These are phyloP conservation scores for Naganishia liquefaciens DNA, from an alignment of 1,284 basidiomycete genomes.

Conservation along the genomic window DNA sequence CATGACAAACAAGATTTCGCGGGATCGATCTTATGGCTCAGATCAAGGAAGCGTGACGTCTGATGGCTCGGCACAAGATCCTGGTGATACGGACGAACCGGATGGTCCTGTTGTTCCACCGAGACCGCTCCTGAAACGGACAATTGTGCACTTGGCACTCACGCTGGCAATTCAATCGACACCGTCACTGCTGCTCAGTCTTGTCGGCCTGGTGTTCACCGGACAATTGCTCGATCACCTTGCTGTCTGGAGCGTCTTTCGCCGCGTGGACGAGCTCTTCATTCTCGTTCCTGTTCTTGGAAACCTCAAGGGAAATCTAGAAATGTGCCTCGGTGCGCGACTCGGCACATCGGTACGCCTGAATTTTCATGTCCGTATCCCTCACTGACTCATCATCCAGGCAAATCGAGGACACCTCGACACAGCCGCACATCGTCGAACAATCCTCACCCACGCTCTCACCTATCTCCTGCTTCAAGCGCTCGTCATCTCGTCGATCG, in stretches of 20 bases:
- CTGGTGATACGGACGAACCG: not conserved
- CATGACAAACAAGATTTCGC: not conserved
- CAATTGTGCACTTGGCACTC: conserved; percentile 14
- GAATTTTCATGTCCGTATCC: not conserved
- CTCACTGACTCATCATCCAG: not conserved
- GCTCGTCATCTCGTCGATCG: conserved; percentile 81
- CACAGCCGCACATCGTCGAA: conserved; percentile 36
- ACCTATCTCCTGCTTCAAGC: conserved; percentile 91
- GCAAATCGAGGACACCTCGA: conserved; percentile 30
- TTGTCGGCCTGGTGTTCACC: conserved; percentile 69
- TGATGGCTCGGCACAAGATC: not conserved
- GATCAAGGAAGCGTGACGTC: conserved; percentile 7
- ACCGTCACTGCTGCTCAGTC: conserved; percentile 55
- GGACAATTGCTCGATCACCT: conserved; percentile 84
- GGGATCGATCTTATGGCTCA: conserved; percentile 5
- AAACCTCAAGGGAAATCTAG: conserved; percentile 94
- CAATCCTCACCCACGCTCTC: conserved; percentile 78
- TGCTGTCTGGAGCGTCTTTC: conserved; percentile 86
- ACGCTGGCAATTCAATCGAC: conserved; percentile 46
- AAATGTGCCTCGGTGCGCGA: conserved; percentile 72
- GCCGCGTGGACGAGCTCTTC: conserved; percentile 87
- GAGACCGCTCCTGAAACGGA: conserved; percentile 3
- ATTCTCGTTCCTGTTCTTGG: conserved; percentile 92
- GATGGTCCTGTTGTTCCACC: not conserved
- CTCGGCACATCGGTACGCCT: conserved; percentile 54